Evolutionary conservation across 768 basidiomycete genomes (phyloP).

Genomic region (Phylloporus sp.): DNA sequence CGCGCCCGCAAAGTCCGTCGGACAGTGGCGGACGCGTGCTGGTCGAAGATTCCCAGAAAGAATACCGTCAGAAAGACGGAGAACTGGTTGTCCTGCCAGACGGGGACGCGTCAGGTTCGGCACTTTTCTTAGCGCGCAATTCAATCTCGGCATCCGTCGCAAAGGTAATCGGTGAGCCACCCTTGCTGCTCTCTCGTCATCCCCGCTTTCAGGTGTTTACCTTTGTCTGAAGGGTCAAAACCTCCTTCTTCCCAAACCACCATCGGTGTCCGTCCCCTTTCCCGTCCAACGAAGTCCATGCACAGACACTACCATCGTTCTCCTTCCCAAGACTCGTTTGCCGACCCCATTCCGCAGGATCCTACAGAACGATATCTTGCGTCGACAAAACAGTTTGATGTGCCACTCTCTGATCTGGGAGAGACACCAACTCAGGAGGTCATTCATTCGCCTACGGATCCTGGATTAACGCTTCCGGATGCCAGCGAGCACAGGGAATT

Average conservation of each 20-base stretch:
- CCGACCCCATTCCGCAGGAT: constrained; percentile 46
- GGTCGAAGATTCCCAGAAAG: constrained; percentile 50
- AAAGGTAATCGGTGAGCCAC: constrained; percentile 33
- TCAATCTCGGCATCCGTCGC: constrained; percentile 27
- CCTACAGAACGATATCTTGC: constrained; percentile 45
- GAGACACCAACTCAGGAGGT: constrained; percentile 29
- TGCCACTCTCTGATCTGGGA: constrained; percentile 57
- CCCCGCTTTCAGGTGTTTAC: constrained; percentile 24
- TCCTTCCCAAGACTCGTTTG: constrained; percentile 61
- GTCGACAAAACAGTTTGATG: constrained; percentile 45
- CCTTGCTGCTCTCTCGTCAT: constrained; percentile 14
- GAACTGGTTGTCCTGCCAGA: constrained; percentile 18
- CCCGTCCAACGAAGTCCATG: constrained; percentile 20
- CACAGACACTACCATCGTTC: constrained; percentile 29
- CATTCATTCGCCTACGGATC: constrained; percentile 34
- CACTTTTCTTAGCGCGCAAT: constrained; percentile 22
- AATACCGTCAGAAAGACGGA: constrained; percentile 34
- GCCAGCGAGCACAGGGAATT: constrained; percentile 34
- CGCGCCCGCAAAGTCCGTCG: constrained; percentile 6
- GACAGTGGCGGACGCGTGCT: constrained; percentile 19
- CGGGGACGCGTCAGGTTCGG: constrained; percentile 22
- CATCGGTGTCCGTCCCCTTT: constrained; percentile 8
- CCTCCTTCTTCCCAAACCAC: constrained; percentile 32
- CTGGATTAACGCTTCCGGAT: constrained; percentile 48
- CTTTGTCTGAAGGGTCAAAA: constrained; percentile 27